Evolutionary conservation across 371 early-diverging fungal genomes (phyloP).

Genomic region (Syncephalastrum monosporum): DNA sequence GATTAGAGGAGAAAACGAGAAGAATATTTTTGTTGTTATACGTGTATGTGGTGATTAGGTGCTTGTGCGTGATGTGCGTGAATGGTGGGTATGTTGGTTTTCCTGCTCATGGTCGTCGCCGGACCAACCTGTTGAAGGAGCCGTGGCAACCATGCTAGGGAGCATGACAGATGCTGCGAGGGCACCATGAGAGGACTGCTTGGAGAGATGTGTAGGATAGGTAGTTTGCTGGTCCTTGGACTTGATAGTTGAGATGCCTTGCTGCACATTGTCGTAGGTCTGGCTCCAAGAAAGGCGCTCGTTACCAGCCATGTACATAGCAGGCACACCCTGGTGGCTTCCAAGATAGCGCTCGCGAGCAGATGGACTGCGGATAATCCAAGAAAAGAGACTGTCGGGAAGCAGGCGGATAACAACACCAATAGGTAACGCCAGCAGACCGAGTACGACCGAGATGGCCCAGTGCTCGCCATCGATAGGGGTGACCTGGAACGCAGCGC

Average conservation of each 20-base stretch:
- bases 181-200: conserved; percentile 10
- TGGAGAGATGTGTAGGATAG: not conserved
- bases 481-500: conserved; percentile 52
- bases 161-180: conserved; percentile 17
- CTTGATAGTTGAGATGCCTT: conserved; percentile 10
- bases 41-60: too few relatives aligned
- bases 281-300: conserved; percentile 20
- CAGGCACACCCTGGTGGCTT: conserved; percentile 15
- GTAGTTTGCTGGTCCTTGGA: not conserved
- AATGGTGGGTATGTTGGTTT: conserved; percentile 17
- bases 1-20: too few relatives aligned
- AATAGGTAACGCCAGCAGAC: conserved; percentile 63
- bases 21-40: too few relatives aligned
- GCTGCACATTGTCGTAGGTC: conserved; percentile 10
- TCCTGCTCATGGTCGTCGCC: conserved; percentile 13
- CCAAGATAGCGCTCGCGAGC: conserved; percentile 35
- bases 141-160: conserved; percentile 17
- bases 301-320: conserved; percentile 37
- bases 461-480: conserved; percentile 57
- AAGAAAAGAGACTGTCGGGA: conserved; percentile 46
- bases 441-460: conserved; percentile 65
- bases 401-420: conserved; percentile 69
- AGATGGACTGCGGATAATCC: conserved; percentile 23
- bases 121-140: conserved; percentile 16
- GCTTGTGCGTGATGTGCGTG: conserved; percentile 11